Evolutionary conservation across 768 basidiomycete genomes (phyloP), one percentile per base, ranked within the genome.

Genomic region (Serendipita sp.): DNA sequence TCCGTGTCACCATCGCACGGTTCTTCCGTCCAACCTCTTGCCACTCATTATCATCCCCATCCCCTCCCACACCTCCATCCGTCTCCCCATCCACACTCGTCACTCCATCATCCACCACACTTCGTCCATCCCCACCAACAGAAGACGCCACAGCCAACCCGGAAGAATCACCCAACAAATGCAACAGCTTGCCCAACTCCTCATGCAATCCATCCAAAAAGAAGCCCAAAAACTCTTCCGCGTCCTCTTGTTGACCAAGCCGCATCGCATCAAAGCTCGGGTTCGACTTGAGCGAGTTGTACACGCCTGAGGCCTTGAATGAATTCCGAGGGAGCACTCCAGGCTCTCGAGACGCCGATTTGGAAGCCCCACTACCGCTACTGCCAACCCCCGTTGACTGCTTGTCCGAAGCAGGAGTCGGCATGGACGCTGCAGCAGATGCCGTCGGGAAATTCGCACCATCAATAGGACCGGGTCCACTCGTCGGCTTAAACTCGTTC

Each of bases 161-260:
- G n/a, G 73, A n/a, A n/a, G n/a, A 67, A 9, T 79, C 74, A 11
- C 74, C 71, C 16, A 84, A 68, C 0, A 82, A 77, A 3, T 82
- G 75, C 4, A 82, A 72, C n/a, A 95, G 73, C 2, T 78, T 77
- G 2, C 90, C 74, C 11, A 97, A 71, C 74, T 98, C 95, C 71
- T 99, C 95, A 71, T 95, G 91, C 3, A 99, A 75, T 0, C 92
- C 89, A 68, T 97, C 92, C 26, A 97, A 77, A 74, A 90, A 95
- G 74, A 96, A 97, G 2, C 95, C 95, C n/a, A 98, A 77, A 72
- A 96, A 98, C 73, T 99, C 95, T 72, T 99, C 94, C 9, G 94
- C 95, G 64, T 99, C 95, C 71, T 99, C 95, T 74, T 99, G 95
- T 64, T 92, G 89, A 0, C 93, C 93, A 41, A 90, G 89, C 73